Evolutionary conservation across 1,284 basidiomycete species (phyloP).

Genomic region (Leccinum proximum): DNA sequence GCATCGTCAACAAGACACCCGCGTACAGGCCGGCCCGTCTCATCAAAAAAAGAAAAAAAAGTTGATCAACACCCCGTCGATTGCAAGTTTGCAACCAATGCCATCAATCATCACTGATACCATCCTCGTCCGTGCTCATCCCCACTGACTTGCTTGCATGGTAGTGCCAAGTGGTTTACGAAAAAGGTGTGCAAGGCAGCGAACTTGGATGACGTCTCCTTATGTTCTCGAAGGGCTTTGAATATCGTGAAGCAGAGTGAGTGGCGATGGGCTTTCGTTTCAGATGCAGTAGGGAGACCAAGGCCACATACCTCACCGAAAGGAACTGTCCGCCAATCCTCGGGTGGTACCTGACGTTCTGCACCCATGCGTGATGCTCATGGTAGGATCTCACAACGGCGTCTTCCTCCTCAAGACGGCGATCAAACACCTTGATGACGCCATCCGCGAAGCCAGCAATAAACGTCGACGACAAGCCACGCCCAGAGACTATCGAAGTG

Average conservation of each 20-base stretch:
- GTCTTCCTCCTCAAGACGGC: conserved; percentile 81
- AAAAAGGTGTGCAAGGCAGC: conserved; percentile 46
- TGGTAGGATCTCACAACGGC: conserved; percentile 83
- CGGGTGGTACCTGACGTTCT: conserved; percentile 88
- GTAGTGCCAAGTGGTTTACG: conserved; percentile 76
- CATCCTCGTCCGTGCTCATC: conserved; percentile 2
- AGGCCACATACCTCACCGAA: conserved; percentile 73
- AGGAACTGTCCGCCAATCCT: conserved; percentile 74
- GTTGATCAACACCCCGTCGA: no score
- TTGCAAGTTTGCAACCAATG: no score
- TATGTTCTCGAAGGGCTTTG: conserved; percentile 56
- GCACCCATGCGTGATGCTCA: conserved; percentile 90
- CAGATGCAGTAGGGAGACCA: background rate
- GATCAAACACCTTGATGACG: conserved; percentile 88
- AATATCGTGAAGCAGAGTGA: conserved; percentile 55
- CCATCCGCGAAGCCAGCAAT: conserved; percentile 95
- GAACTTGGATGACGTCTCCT: conserved; percentile 6
- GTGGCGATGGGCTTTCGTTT: background rate
- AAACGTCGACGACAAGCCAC: conserved; percentile 78
- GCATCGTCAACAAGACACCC: no score
- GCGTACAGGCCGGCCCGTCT: no score
- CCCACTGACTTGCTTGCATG: conserved; percentile 25
- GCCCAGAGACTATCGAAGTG: conserved; percentile 84
- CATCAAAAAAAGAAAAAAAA: no score
- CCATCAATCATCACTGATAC: conserved; percentile 4